These are phyloP conservation scores for Candida pseudoglaebosa DNA, from an alignment of 805 yeast species.

Conservation along the genomic window DNA sequence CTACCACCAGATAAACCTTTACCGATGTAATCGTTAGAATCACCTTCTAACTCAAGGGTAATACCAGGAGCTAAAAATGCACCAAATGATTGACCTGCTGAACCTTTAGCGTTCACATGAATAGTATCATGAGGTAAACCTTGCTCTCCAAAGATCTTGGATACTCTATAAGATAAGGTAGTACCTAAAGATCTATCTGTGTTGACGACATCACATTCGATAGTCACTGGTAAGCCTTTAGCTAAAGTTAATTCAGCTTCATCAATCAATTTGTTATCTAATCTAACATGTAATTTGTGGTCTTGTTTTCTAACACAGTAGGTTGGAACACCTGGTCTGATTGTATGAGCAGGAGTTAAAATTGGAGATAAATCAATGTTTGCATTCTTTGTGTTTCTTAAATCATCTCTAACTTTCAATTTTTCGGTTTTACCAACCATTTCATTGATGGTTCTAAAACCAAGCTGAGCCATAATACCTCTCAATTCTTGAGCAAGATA, in stretches of 20 bases:
- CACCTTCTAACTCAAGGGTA: slow-evolving; percentile 94
- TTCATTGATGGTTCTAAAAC: slow-evolving; percentile 93
- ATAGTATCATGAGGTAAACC: slow-evolving; percentile 96
- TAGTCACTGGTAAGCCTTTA: slow-evolving; percentile 92
- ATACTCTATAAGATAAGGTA: slow-evolving; percentile 88
- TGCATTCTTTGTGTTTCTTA: slow-evolving; percentile 84
- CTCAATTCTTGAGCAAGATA: slow-evolving; percentile 91
- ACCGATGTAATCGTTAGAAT: slow-evolving; percentile 96
- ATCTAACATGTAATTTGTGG: slow-evolving; percentile 85
- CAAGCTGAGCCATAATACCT: slow-evolving; percentile 88
- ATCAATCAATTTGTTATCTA: slow-evolving; percentile 93
- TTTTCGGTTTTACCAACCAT: slow-evolving; percentile 98
- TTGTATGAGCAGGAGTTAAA: slow-evolving; percentile 92
- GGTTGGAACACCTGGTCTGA: slow-evolving; percentile 96
- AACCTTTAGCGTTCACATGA: slow-evolving; percentile 85
- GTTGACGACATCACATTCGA: slow-evolving; percentile 88
- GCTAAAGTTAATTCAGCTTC: slow-evolving; percentile 95
- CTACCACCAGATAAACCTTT: slow-evolving; percentile 97
- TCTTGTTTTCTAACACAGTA: slow-evolving; percentile 90
- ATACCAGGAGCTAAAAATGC: slow-evolving; percentile 96
- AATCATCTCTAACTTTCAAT: slow-evolving; percentile 77
- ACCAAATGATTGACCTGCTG: slow-evolving; percentile 98
- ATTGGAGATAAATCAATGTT: slow-evolving; percentile 90
- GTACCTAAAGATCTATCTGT: slow-evolving; percentile 97
- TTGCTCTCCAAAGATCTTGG: slow-evolving; percentile 87